Conservation (phyloP, 2,329 filamentous ascomycete species). For the Aspergillus brasiliensis region DNA sequence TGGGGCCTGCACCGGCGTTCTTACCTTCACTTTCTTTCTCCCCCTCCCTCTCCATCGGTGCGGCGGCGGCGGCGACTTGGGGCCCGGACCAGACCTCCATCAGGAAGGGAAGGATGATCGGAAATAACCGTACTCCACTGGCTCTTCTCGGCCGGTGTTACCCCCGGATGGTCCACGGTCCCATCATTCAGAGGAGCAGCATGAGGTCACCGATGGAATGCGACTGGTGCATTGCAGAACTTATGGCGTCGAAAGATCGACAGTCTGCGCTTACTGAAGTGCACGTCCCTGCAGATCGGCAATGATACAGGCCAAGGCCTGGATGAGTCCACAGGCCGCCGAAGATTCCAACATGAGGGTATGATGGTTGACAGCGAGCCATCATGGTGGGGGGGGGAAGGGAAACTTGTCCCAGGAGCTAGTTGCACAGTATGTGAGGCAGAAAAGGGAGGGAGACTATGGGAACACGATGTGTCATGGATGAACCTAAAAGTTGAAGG, state of each 20-base stretch:
- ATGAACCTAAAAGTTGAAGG: neutral
- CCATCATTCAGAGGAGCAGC: slow-evolving; percentile 10
- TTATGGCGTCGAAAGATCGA: slow-evolving; percentile 11
- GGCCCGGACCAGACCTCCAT: neutral
- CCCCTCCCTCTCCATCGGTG: neutral
- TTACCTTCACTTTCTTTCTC: neutral
- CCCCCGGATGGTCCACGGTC: slow-evolving; percentile 14
- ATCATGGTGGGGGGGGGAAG: neutral
- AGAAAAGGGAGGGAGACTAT: neutral
- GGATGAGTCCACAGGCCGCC: neutral
- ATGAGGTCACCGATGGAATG: slow-evolving; percentile 23
- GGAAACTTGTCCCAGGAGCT: neutral
- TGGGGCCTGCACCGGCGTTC: slow-evolving; percentile 5
- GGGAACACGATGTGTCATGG: slow-evolving; percentile 3
- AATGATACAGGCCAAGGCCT: neutral
- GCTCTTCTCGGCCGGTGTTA: slow-evolving; percentile 16
- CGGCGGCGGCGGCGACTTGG: neutral
- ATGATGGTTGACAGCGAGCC: neutral
- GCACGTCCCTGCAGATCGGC: slow-evolving; percentile 18
- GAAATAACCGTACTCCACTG: slow-evolving; percentile 18
- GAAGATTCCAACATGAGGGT: neutral
- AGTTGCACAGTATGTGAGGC: neutral
- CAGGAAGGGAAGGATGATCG: slow-evolving; percentile 12
- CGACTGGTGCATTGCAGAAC: slow-evolving; percentile 10
- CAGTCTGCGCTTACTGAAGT: slow-evolving; percentile 1